phyloP scores from a whole-genome alignment of 2,329 filamentous ascomycete species.

The Xylaria sp. region DNA sequence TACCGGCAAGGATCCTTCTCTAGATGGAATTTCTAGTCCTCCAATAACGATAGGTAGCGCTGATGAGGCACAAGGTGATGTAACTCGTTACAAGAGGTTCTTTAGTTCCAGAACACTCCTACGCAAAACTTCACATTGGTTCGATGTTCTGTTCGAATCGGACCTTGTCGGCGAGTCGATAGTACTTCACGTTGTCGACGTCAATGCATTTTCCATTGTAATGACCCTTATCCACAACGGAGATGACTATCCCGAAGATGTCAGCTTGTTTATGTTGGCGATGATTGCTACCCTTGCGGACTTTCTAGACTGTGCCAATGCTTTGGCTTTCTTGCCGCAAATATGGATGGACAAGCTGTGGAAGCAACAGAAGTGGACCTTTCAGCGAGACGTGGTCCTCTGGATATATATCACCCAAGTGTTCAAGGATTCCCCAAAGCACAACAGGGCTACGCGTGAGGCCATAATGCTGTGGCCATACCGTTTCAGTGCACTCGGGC shows the following conservation, averaged over 20 bases:
- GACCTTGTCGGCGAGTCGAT: too few species aligned
- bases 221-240: background rate
- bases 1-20: too few species aligned
- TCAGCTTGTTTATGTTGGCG: background rate
- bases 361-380: background rate
- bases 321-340: background rate
- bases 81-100: too few species aligned
- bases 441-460: background rate
- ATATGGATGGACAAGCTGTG: background rate
- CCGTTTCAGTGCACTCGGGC: background rate
- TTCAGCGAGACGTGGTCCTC: background rate
- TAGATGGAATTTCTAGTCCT: too few species aligned
- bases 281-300: conserved; percentile 6
- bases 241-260: background rate
- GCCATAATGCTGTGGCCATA: background rate
- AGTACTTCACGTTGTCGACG: background rate
- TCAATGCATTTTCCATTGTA: conserved; percentile 9
- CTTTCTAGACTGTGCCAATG: background rate
- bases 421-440: conserved; percentile 2
- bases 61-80: too few species aligned
- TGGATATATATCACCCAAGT: background rate
- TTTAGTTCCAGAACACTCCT: too few species aligned
- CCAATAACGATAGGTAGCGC: too few species aligned
- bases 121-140: too few species aligned
- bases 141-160: too few species aligned